phyloP scores from a whole-genome alignment of 768 basidiomycete species.

The Hemileccinum impolitum region DNA sequence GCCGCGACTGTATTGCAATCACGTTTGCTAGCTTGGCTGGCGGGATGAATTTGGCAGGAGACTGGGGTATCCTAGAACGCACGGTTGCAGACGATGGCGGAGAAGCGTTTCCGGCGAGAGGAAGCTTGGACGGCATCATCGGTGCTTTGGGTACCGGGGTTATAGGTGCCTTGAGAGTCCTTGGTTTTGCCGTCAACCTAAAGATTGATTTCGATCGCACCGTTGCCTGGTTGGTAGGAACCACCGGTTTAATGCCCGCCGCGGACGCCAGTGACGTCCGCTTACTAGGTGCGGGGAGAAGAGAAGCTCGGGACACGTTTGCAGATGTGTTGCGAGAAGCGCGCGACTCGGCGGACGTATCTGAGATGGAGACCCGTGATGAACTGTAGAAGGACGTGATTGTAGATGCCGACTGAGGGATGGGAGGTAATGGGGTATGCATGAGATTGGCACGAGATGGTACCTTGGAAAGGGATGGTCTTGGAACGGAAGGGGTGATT shows the following conservation, averaged over 20 bases:
- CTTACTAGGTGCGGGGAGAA: constrained; percentile 23
- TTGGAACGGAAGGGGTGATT: background rate
- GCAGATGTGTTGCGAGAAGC: constrained; percentile 7
- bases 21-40: constrained; percentile 30
- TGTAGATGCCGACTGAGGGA: constrained; percentile 30
- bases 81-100: constrained; percentile 2
- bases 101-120: constrained; percentile 2
- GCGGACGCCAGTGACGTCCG: constrained; percentile 29
- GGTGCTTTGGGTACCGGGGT: background rate
- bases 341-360: constrained; percentile 12
- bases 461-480: constrained; percentile 17
- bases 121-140: constrained; percentile 13
- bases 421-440: constrained; percentile 19
- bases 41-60: constrained; percentile 26
- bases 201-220: constrained; percentile 31
- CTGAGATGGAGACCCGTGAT: constrained; percentile 22
- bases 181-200: constrained; percentile 25
- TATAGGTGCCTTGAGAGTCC: constrained; percentile 17
- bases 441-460: constrained; percentile 18
- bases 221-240: background rate
- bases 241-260: constrained; percentile 17
- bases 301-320: constrained; percentile 21
- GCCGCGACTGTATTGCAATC: constrained; percentile 25
- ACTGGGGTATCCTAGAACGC: constrained; percentile 21
- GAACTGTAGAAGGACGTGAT: constrained; percentile 21